Conservation (phyloP, 73 alveolate genomes). For the Uronychia binucleata region DNA sequence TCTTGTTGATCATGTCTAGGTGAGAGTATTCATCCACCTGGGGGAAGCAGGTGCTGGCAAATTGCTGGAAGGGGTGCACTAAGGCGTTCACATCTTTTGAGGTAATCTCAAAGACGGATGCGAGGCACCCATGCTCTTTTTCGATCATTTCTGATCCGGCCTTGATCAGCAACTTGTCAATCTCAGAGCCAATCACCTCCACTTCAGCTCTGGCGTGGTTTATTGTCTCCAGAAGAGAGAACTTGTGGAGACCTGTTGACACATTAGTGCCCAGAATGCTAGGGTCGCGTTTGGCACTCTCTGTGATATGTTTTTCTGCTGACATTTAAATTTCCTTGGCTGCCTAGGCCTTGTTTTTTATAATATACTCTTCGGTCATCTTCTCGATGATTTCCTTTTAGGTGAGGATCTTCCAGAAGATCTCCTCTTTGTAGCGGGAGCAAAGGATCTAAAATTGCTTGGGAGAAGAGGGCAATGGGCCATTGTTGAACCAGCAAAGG, state of each 20-base stretch:
- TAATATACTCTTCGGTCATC: not conserved
- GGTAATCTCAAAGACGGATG: slow-evolving; percentile 26
- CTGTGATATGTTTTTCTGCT: not conserved
- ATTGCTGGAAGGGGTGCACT: slow-evolving; percentile 66
- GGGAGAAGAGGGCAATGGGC: slow-evolving; percentile 37
- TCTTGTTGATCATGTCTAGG: slow-evolving; percentile 66
- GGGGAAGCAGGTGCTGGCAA: slow-evolving; percentile 53
- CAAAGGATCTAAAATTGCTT: not conserved
- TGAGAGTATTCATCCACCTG: slow-evolving; percentile 55
- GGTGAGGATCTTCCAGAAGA: slow-evolving; percentile 46
- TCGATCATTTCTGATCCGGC: slow-evolving; percentile 38
- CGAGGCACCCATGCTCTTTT: slow-evolving; percentile 43
- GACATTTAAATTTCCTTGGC: not conserved
- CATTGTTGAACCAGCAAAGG: slow-evolving; percentile 41
- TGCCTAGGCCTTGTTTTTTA: not conserved
- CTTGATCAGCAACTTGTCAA: slow-evolving; percentile 30
- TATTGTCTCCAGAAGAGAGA: slow-evolving; percentile 6
- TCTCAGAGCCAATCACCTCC: slow-evolving; percentile 37
- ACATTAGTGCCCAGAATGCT: slow-evolving; percentile 14
- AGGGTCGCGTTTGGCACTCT: not conserved
- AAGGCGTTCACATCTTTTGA: slow-evolving; percentile 28
- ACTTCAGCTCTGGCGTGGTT: slow-evolving; percentile 49
- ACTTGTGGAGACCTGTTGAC: slow-evolving; percentile 3
- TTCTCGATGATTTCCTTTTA: slow-evolving; percentile 28
- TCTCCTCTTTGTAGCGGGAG: slow-evolving; percentile 28